phyloP scores from a whole-genome alignment of 2,329 filamentous ascomycete species.

The Pseudocercospora crystallina region DNA sequence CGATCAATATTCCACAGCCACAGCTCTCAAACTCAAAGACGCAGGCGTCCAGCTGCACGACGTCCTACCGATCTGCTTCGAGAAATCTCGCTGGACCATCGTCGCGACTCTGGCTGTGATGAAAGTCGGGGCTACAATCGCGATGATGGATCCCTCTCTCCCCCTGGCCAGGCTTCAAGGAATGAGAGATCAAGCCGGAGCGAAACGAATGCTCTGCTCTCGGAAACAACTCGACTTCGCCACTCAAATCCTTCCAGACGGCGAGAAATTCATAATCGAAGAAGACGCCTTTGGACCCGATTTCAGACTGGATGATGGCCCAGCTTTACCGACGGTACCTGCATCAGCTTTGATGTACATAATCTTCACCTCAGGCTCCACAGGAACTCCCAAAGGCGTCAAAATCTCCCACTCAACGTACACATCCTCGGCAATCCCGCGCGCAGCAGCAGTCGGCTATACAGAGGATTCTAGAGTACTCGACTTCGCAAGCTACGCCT shows the following conservation, averaged over 20 bases:
- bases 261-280: background rate
- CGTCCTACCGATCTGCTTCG: conserved; percentile 29
- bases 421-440: conserved; percentile 1
- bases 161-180: conserved; percentile 29
- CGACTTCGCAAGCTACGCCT: conserved; percentile 27
- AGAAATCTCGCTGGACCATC: conserved; percentile 31
- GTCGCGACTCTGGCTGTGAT: conserved; percentile 29
- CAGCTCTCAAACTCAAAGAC: background rate
- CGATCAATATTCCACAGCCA: background rate
- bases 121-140: conserved; percentile 33
- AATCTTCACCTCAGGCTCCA: conserved; percentile 54
- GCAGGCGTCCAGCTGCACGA: conserved; percentile 9
- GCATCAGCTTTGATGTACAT: conserved; percentile 7
- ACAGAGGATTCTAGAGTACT: conserved; percentile 14
- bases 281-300: background rate
- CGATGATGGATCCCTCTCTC: conserved; percentile 17
- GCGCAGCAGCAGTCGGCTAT: conserved; percentile 3
- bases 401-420: conserved; percentile 14
- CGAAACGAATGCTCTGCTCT: conserved; percentile 18
- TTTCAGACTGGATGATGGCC: no score
- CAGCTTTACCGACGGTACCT: background rate
- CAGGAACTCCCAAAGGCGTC: conserved; percentile 15
- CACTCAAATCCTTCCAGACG: background rate
- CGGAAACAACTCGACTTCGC: background rate
- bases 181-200: conserved; percentile 28